Percentiles rank a stretch among this genome's conserved stretches.
These are phyloP conservation scores for Tricholoma terreum DNA, from an alignment of 768 basidiomycete species.

Conservation along the genomic window DNA sequence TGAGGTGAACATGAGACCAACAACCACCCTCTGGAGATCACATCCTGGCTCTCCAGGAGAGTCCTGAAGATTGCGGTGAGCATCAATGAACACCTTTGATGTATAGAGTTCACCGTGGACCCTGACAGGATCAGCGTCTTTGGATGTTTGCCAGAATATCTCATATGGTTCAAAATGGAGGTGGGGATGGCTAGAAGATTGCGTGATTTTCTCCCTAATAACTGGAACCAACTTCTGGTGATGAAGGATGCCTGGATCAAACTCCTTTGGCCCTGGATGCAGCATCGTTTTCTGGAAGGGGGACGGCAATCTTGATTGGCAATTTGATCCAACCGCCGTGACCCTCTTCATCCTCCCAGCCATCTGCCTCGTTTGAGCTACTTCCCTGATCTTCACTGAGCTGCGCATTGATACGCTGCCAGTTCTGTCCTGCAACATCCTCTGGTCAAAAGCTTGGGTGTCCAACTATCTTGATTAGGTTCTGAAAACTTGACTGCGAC, in stretches of 20 bases:
- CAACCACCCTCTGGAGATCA: conserved; percentile 12
- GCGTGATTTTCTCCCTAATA: conserved; percentile 10
- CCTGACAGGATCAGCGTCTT: neutral
- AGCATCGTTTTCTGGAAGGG: conserved; percentile 6
- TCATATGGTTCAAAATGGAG: conserved; percentile 11
- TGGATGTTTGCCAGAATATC: conserved; percentile 9
- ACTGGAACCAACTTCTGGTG: conserved; percentile 15
- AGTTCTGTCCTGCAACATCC: conserved; percentile 8
- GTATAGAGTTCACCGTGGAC: conserved; percentile 17
- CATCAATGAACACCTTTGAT: conserved; percentile 11
- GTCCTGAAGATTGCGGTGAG: conserved; percentile 5
- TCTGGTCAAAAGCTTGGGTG: neutral
- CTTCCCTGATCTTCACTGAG: neutral
- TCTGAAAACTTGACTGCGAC: too few relatives aligned
- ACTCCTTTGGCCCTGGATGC: conserved; percentile 1
- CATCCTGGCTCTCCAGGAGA: conserved; percentile 7
- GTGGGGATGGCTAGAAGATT: neutral
- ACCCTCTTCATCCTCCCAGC: neutral
- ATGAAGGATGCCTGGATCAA: conserved; percentile 8
- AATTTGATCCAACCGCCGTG: conserved; percentile 16
- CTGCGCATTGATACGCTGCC: conserved; percentile 5
- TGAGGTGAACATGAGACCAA: conserved; percentile 25
- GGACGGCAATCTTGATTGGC: conserved; percentile 3
- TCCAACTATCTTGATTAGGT: conserved; percentile 4
- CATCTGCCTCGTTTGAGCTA: neutral